phyloP scores from a whole-genome alignment of 495 filamentous ascomycete genomes.

The Penicillium mononematosum region DNA sequence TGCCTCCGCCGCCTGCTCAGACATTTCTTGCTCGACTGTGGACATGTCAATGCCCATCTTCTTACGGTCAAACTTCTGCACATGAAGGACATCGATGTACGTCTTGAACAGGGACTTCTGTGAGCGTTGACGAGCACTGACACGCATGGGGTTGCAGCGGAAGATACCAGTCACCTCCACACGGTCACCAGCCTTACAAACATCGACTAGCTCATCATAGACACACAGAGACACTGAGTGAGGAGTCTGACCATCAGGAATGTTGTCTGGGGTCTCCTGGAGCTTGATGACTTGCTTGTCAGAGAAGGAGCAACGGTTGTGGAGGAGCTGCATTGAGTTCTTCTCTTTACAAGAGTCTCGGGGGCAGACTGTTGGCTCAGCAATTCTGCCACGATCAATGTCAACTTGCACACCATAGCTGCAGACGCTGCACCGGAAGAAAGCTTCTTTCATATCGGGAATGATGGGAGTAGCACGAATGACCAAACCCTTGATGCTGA shows the following conservation, averaged over 20 bases:
- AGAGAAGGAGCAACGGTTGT: constrained; percentile 92
- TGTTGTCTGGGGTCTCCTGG: constrained; percentile 92
- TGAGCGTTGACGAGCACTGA: constrained; percentile 88
- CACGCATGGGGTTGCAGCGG: constrained; percentile 88
- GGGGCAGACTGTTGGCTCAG: constrained; percentile 88
- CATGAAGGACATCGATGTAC: constrained; percentile 90
- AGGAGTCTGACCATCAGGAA: constrained; percentile 93
- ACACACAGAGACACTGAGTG: constrained; percentile 96
- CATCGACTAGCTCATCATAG: constrained; percentile 94
- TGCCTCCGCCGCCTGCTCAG: constrained; percentile 69
- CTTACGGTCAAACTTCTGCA: constrained; percentile 94
- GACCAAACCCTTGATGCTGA: constrained; percentile 94
- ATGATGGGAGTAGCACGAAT: constrained; percentile 96
- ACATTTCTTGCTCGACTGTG: constrained; percentile 82
- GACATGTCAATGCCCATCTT: constrained; percentile 88
- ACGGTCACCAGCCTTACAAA: constrained; percentile 96
- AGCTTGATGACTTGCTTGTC: constrained; percentile 99
- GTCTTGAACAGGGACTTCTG: constrained; percentile 97
- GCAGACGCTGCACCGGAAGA: constrained; percentile 93
- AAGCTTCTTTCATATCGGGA: constrained; percentile 96
- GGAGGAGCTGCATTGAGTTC: constrained; percentile 97
- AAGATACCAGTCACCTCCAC: constrained; percentile 97
- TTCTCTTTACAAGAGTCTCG: constrained; percentile 76
- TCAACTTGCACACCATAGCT: constrained; percentile 86
- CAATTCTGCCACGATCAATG: constrained; percentile 93